Percentiles rank a stretch among this genome's conserved stretches.
Conservation (phyloP, 208 protist genomes). For the Acanthamoeba healyi region DNA sequence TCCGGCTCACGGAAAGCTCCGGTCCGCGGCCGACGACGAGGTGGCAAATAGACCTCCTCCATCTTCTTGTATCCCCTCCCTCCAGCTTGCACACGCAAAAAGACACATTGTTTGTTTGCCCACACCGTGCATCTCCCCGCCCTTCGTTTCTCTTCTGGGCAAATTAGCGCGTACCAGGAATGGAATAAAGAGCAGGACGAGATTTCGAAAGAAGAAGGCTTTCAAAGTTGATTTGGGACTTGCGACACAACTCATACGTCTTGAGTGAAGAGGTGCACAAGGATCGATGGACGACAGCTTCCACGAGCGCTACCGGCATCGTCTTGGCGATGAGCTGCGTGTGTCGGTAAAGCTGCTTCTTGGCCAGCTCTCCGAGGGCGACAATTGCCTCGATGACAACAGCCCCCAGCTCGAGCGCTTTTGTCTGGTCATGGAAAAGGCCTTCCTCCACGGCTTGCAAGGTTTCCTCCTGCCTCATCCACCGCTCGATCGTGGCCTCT, state of each 20-base stretch:
- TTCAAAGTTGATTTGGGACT: too few species aligned
- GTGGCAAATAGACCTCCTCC: background rate
- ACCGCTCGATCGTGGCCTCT: background rate
- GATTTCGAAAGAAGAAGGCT: too few species aligned
- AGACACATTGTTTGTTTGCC: too few species aligned
- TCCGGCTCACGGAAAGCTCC: background rate
- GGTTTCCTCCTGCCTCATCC: background rate
- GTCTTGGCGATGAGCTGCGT: slow-evolving; percentile 11
- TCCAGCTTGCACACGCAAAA: background rate
- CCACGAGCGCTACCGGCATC: slow-evolving; percentile 16
- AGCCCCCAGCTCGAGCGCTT: slow-evolving; percentile 56
- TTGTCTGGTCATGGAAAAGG: slow-evolving; percentile 48
- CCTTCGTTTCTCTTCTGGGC: too few species aligned
- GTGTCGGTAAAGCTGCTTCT: slow-evolving; percentile 15
- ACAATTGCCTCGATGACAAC: slow-evolving; percentile 40
- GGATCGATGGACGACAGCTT: background rate
- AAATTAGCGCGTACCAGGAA: too few species aligned
- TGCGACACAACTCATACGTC: too few species aligned
- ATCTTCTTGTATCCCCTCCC: background rate
- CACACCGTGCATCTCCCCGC: too few species aligned
- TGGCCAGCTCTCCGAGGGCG: background rate
- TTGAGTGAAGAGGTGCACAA: background rate
- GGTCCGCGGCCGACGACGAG: background rate
- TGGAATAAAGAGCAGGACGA: too few species aligned
- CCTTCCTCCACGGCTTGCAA: slow-evolving; percentile 43